Evolutionary conservation across 1,284 basidiomycete genomes (phyloP).

Genomic region (Cryptococcus sp.): DNA sequence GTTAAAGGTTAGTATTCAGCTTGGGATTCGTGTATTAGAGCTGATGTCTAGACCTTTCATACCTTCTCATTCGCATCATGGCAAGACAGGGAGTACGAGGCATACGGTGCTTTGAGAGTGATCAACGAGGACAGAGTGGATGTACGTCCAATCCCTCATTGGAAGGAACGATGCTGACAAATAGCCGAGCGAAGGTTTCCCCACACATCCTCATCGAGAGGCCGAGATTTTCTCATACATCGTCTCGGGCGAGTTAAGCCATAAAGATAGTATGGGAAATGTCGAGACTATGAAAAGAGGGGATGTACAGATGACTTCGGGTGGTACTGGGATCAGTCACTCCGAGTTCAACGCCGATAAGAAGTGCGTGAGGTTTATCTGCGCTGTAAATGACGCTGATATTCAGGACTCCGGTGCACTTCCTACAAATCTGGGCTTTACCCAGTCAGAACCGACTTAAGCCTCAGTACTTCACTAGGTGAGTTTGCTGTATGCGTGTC

Average conservation of each 20-base stretch:
- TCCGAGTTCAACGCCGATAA: conserved; percentile 65
- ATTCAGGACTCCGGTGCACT: conserved; percentile 58
- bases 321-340: conserved; percentile 55
- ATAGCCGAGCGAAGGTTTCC: conserved; percentile 68
- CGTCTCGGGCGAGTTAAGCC: conserved; percentile 41
- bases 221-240: conserved; percentile 93
- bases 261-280: conserved; percentile 83
- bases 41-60: conserved; percentile 60
- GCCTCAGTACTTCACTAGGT: conserved; percentile 75
- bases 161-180: too few relatives aligned
- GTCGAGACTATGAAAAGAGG: conserved; percentile 80
- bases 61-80: conserved; percentile 79
- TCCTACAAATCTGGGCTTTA: conserved; percentile 75
- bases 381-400: background rate
- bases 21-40: background rate
- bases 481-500: background rate
- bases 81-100: conserved; percentile 51
- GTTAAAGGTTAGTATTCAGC: conserved; percentile 70
- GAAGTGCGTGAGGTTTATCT: conserved; percentile 7
- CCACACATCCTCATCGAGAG: conserved; percentile 74
- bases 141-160: conserved; percentile 14
- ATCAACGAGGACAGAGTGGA: conserved; percentile 89
- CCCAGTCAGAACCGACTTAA: conserved; percentile 58
- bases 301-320: conserved; percentile 83
- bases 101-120: conserved; percentile 50